These are phyloP conservation scores for Ceriops tagal DNA, from an alignment of 345 rosid species.

Conservation along the genomic window DNA sequence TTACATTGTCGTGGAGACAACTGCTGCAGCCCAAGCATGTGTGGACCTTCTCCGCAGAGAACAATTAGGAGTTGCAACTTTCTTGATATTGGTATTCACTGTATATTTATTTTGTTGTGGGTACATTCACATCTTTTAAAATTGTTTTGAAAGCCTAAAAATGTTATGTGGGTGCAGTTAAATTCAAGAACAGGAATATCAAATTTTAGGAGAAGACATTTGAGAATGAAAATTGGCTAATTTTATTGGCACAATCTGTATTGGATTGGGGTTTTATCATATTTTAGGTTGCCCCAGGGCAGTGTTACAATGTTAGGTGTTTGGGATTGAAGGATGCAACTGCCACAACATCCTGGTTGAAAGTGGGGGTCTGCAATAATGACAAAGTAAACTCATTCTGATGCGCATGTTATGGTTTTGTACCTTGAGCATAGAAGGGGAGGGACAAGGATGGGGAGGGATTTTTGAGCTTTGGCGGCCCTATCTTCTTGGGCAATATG, in stretches of 20 bases:
- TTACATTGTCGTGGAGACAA: slow-evolving; percentile 92
- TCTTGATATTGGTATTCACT: slow-evolving; percentile 84
- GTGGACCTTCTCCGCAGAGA: slow-evolving; percentile 86
- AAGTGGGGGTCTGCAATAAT: not conserved
- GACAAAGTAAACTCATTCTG: not conserved
- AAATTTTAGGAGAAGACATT: slow-evolving; percentile 1
- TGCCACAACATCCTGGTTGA: not conserved
- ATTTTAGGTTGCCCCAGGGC: not conserved
- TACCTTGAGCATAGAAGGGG: not conserved
- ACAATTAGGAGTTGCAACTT: slow-evolving; percentile 89
- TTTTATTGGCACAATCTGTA: not conserved
- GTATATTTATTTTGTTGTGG: not conserved
- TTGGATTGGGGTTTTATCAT: not conserved
- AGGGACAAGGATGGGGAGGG: not conserved
- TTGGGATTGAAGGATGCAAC: not conserved
- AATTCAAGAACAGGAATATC: not conserved
- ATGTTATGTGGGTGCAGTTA: not conserved
- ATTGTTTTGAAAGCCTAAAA: not conserved
- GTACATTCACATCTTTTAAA: not conserved
- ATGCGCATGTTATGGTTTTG: not conserved
- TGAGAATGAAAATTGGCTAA: not conserved
- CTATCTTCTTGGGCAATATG: not conserved
- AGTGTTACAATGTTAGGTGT: not conserved
- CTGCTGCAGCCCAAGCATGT: slow-evolving; percentile 87
- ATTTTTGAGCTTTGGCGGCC: not conserved